These are phyloP conservation scores for Oryza longistaminata DNA, from an alignment of 176 grass and related monocot genomes.

Conservation along the genomic window DNA sequence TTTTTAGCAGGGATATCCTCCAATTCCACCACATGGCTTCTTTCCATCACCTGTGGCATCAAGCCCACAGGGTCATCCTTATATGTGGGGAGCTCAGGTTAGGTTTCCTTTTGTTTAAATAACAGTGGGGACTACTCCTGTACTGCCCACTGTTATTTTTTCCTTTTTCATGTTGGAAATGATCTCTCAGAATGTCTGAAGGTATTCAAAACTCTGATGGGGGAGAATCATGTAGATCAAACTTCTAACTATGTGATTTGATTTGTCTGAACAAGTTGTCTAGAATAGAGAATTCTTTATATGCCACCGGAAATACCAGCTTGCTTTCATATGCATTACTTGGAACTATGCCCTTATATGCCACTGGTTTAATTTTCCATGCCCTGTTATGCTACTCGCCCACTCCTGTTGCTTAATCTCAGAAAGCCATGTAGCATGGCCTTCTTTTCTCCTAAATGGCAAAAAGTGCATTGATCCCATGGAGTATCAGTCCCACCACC, in stretches of 20 bases:
- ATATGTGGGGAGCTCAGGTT: constrained; percentile 98
- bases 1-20: constrained; percentile 66
- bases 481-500: not conserved
- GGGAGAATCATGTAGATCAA: not conserved
- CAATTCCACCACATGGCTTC: constrained; percentile 90
- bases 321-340: not conserved
- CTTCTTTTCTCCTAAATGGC: not conserved
- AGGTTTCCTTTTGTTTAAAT: not conserved
- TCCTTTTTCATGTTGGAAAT: constrained; percentile 30
- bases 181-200: constrained; percentile 3
- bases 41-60: constrained; percentile 69
- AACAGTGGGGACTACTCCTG: not conserved
- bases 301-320: not conserved
- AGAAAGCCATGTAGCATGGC: not conserved
- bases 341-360: not conserved
- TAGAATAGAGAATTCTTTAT: not conserved
- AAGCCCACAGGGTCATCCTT: constrained; percentile 84
- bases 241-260: not conserved
- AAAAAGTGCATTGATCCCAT: not conserved
- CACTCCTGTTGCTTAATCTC: not conserved
- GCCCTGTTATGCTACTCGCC: not conserved
- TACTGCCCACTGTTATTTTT: constrained; percentile 11
- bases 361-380: not conserved
- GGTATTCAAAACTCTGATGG: not conserved
- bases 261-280: constrained; percentile 2